Conservation (phyloP, 1,139 yeast species). For the Yamadazyma triangularis region DNA sequence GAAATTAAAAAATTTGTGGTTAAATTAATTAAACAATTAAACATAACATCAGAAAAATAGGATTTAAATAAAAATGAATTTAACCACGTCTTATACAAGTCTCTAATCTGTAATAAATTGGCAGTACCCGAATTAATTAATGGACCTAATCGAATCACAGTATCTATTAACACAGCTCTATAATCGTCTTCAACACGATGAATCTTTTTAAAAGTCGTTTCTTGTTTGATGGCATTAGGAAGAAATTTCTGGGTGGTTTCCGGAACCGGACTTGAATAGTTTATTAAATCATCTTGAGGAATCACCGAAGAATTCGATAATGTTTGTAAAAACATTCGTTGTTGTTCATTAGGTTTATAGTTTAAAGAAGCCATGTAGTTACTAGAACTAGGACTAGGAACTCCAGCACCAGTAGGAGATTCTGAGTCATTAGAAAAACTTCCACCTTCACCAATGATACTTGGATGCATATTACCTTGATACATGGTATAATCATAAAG, state of each 20-base stretch:
- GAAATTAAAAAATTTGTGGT: slow-evolving; percentile 39
- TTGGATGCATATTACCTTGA: neutral
- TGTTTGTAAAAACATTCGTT: slow-evolving; percentile 10
- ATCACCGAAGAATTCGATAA: slow-evolving; percentile 8
- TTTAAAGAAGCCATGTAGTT: slow-evolving; percentile 2
- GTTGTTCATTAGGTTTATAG: slow-evolving; percentile 4
- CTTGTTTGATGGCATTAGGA: slow-evolving; percentile 15
- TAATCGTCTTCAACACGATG: slow-evolving; percentile 14
- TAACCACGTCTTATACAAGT: slow-evolving; percentile 32
- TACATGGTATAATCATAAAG: neutral
- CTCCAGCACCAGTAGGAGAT: neutral
- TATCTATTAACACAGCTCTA: slow-evolving; percentile 10
- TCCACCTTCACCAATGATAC: neutral
- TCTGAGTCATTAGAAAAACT: neutral
- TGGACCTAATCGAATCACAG: slow-evolving; percentile 15
- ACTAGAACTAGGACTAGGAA: neutral
- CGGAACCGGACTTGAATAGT: slow-evolving; percentile 6
- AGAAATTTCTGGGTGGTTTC: slow-evolving; percentile 9
- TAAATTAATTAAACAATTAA: slow-evolving; percentile 35
- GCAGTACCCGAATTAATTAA: slow-evolving; percentile 25
- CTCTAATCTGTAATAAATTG: slow-evolving; percentile 25
- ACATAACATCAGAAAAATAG: slow-evolving; percentile 23
- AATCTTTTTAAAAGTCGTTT: slow-evolving; percentile 12
- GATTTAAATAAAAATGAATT: slow-evolving; percentile 28
- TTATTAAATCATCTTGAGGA: slow-evolving; percentile 10